Percentiles rank a stretch among this genome's conserved stretches.
Evolutionary conservation across 2,329 filamentous ascomycete genomes (phyloP).

Genomic region (Diatrype stigma): DNA sequence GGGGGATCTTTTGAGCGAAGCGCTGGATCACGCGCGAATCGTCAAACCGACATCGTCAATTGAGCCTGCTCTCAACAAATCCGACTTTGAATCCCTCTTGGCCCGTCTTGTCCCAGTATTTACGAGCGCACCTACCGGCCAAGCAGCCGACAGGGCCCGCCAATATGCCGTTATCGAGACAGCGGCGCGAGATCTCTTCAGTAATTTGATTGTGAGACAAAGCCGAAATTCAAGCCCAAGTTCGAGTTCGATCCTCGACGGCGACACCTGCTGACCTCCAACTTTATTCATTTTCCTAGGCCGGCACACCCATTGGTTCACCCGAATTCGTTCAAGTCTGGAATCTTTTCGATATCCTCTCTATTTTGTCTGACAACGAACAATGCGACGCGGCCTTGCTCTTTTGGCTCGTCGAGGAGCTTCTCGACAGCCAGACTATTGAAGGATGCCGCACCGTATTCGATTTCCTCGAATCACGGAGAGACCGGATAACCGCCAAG

Average conservation of each 20-base stretch:
- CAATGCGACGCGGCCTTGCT: slow-evolving; percentile 74
- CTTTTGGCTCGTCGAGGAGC: slow-evolving; percentile 89
- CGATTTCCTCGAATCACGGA: slow-evolving; percentile 88
- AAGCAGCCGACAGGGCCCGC: slow-evolving; percentile 36
- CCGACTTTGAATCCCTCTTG: slow-evolving; percentile 54
- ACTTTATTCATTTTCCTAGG: slow-evolving; percentile 43
- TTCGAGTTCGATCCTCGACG: background rate
- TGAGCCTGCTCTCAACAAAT: slow-evolving; percentile 71
- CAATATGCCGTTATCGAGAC: slow-evolving; percentile 76
- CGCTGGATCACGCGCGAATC: slow-evolving; percentile 55
- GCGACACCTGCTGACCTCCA: slow-evolving; percentile 28
- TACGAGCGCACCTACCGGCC: slow-evolving; percentile 25
- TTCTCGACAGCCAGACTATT: slow-evolving; percentile 94
- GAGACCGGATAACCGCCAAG: slow-evolving; percentile 79
- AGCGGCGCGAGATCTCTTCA: slow-evolving; percentile 77
- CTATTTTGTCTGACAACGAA: slow-evolving; percentile 79
- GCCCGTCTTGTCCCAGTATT: slow-evolving; percentile 40
- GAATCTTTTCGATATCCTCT: slow-evolving; percentile 91
- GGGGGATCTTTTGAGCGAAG: slow-evolving; percentile 47
- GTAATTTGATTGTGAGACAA: slow-evolving; percentile 65
- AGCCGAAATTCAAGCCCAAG: background rate
- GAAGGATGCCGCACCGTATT: slow-evolving; percentile 87
- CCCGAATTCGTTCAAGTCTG: slow-evolving; percentile 79
- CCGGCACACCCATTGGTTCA: slow-evolving; percentile 69
- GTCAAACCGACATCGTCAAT: slow-evolving; percentile 58